A percentile compares a stretch with the other conserved stretches of the same genome.
phyloP scores from a whole-genome alignment of 495 filamentous ascomycete species.

The Xylaria cubensis region DNA sequence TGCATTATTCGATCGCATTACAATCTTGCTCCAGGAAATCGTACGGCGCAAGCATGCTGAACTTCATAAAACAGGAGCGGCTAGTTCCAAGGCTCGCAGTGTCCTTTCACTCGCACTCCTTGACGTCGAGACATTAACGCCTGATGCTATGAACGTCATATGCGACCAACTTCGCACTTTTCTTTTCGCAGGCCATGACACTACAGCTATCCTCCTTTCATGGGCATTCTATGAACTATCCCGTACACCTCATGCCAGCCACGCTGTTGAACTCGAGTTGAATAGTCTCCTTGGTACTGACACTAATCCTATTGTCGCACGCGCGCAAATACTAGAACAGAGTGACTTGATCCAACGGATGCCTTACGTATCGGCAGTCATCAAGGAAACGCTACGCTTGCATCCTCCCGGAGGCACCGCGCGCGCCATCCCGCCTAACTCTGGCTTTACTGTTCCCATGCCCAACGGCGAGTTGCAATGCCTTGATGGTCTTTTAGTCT shows the following conservation, averaged over 20 bases:
- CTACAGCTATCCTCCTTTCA: slow-evolving; percentile 48
- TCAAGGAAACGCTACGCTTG: too few species aligned
- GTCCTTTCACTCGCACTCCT: slow-evolving; percentile 43
- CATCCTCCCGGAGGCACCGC: neutral
- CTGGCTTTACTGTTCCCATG: neutral
- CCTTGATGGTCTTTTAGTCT: neutral
- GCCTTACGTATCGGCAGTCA: slow-evolving; percentile 35
- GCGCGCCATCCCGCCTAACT: neutral
- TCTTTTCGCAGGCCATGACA: slow-evolving; percentile 59
- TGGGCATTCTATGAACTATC: slow-evolving; percentile 56
- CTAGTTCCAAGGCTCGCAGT: slow-evolving; percentile 34
- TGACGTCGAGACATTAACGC: slow-evolving; percentile 31
- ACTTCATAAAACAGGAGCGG: slow-evolving; percentile 12
- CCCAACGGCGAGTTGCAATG: neutral
- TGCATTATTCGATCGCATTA: neutral
- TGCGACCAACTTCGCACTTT: slow-evolving; percentile 52
- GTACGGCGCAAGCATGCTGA: slow-evolving; percentile 38
- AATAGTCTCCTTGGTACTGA: slow-evolving; percentile 46
- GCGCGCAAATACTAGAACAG: slow-evolving; percentile 35
- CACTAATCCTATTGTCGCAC: slow-evolving; percentile 34
- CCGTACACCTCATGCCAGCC: slow-evolving; percentile 46
- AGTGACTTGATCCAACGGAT: slow-evolving; percentile 54
- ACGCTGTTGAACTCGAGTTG: slow-evolving; percentile 52
- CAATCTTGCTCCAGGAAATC: slow-evolving; percentile 29
- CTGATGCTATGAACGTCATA: slow-evolving; percentile 31